Evolutionary conservation across 768 basidiomycete genomes (phyloP).

Genomic region (Collybia nuda): DNA sequence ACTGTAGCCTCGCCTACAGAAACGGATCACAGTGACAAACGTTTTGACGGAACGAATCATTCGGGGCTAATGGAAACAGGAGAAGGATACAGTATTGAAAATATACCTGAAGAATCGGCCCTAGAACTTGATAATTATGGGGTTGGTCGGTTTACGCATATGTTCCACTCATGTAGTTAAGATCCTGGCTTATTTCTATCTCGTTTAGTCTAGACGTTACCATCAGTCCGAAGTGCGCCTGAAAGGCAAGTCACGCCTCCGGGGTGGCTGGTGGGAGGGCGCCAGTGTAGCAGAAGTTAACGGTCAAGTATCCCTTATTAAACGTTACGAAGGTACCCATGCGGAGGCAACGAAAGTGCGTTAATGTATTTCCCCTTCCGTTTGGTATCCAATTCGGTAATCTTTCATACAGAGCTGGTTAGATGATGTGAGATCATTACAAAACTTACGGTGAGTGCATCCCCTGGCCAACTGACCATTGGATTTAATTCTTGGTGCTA

Average conservation of each 20-base stretch:
- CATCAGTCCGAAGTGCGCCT: constrained; percentile 47
- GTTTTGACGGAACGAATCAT: not conserved
- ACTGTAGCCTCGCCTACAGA: constrained; percentile 7
- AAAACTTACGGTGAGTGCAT: constrained; percentile 44
- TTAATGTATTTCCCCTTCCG: not conserved
- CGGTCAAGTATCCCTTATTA: constrained; percentile 39
- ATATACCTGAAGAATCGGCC: too few relatives aligned
- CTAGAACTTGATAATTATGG: not conserved
- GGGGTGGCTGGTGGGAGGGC: constrained; percentile 50
- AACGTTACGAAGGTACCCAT: constrained; percentile 41
- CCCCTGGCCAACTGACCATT: not conserved
- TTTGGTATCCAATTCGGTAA: not conserved
- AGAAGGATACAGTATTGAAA: too few relatives aligned
- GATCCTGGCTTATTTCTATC: not conserved
- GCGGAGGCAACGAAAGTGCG: constrained; percentile 29
- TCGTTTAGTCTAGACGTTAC: constrained; percentile 43
- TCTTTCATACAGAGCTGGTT: constrained; percentile 39
- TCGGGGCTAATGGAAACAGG: too few relatives aligned
- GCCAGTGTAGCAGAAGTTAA: constrained; percentile 37
- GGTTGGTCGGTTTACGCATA: constrained; percentile 9
- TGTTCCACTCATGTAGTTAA: too few relatives aligned
- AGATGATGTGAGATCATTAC: constrained; percentile 47
- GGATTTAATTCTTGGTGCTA: constrained; percentile 10
- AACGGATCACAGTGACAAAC: not conserved
- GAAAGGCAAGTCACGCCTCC: constrained; percentile 32